Base-by-base conservation (phyloP, 139 green algal species). In the Diplosphaera chodatii region DNA sequence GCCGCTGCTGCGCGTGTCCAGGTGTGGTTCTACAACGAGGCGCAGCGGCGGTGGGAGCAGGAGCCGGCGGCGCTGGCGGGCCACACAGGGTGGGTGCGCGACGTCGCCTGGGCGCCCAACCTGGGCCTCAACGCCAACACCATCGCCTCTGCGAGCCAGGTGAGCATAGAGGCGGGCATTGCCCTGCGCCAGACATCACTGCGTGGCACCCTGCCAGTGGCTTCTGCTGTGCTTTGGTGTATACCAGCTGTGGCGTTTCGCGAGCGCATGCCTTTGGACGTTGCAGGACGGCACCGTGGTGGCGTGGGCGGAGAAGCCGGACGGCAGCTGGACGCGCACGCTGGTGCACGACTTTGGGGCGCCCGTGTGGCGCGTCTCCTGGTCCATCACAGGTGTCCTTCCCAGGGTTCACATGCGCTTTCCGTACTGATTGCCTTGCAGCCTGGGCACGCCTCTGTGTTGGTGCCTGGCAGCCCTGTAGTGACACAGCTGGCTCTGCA, bases 61-160 rank as follows among this genome's bases (percentile, higher is more conserved):
- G 90, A 97, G 76, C 82, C 84, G 23, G 2, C 69, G 4, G 41
- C 74, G 30, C 82, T 99, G 68, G 27, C 55, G 0, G 89, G 74
- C 4, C 96, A 99, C 87, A 87, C 73, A 18, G 95, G 98, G 83
- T 97, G 92, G 92, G 90, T 98, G 66, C 81, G 95, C 5, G 95
- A 99, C 81, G 94, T 93, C 32, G 92, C 93, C 0, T 99, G 95
- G 95, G 92, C 91, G 0, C 94, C 94, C 29, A 95, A 90, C 73
- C 72, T 96, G 55, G 92, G 94, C 1, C 72, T 98, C 68, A 89
- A 88, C 0, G 81, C 81, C 34, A 94, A 83, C 80, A 94, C 88
- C 3, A 90, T 99, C 59, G 96, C 96, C n/a, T 94, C 78, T 27
- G 88, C 80, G 3, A 90, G 89, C 4, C 94, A 99, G 83, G 95